These are phyloP conservation scores for Erysiphe pisi DNA, from an alignment of 2,329 filamentous ascomycete species.

Conservation along the genomic window DNA sequence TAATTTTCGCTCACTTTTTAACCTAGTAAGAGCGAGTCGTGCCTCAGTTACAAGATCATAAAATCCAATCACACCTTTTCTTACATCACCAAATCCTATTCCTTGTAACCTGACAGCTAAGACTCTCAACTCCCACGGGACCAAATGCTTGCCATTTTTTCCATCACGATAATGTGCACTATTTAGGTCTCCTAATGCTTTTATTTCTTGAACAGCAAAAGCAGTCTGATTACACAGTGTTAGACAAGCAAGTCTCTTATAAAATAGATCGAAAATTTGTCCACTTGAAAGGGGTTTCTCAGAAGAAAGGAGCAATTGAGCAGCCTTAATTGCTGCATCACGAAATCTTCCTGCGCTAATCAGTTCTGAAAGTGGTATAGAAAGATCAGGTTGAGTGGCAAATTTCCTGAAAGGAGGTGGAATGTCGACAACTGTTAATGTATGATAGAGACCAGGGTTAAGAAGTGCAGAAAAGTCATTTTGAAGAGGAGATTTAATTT, in stretches of 20 bases:
- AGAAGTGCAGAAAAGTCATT: constrained; percentile 68
- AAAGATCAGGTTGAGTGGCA: constrained; percentile 50
- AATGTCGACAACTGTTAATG: constrained; percentile 53
- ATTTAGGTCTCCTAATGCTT: constrained; percentile 52
- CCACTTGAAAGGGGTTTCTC: constrained; percentile 47
- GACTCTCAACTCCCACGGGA: constrained; percentile 79
- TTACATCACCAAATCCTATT: constrained; percentile 71
- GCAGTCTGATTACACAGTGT: constrained; percentile 63
- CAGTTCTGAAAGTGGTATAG: constrained; percentile 57
- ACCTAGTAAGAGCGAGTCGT: constrained; percentile 47
- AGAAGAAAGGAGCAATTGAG: constrained; percentile 48
- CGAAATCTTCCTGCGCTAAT: constrained; percentile 67
- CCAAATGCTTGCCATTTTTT: constrained; percentile 50
- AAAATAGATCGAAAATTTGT: constrained; percentile 65
- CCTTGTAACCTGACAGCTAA: constrained; percentile 75
- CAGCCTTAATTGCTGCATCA: constrained; percentile 59
- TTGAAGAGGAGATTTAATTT: constrained; percentile 43
- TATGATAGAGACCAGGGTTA: constrained; percentile 71
- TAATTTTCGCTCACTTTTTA: constrained; percentile 36
- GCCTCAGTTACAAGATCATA: constrained; percentile 80
- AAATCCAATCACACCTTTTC: constrained; percentile 77
- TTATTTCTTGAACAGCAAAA: constrained; percentile 58
- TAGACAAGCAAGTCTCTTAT: constrained; percentile 70
- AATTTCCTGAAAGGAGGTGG: constrained; percentile 59
- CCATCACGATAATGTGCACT: constrained; percentile 47